A percentile compares a stretch with the other conserved stretches of the same genome.
phyloP scores from a whole-genome alignment of 1,284 basidiomycete species.

The Puccinia polysora region DNA sequence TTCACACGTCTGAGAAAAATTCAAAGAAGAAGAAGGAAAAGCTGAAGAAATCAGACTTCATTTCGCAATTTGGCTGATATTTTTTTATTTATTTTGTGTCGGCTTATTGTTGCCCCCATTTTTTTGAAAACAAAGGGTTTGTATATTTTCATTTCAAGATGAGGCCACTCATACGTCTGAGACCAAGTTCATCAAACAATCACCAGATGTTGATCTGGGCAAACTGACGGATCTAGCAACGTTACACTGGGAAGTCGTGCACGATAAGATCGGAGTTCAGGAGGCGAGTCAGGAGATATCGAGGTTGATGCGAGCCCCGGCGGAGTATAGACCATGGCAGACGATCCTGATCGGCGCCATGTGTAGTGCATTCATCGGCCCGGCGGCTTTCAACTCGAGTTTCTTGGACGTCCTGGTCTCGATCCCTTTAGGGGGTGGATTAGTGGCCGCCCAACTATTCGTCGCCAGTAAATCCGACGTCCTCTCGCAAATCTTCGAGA shows the following conservation, averaged over 20 bases:
- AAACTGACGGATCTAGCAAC: constrained; percentile 69
- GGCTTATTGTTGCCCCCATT: neutral
- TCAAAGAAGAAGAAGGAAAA: no score
- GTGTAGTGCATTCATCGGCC: constrained; percentile 69
- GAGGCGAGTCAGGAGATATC: constrained; percentile 72
- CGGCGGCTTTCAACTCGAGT: constrained; percentile 66
- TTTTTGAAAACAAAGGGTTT: constrained; percentile 10
- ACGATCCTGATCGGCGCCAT: constrained; percentile 72
- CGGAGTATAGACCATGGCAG: constrained; percentile 62
- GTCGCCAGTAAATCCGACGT: constrained; percentile 72
- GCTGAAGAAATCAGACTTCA: no score
- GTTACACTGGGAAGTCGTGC: constrained; percentile 82
- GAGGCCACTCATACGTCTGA: constrained; percentile 74
- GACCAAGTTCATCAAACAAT: constrained; percentile 65
- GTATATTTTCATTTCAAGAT: constrained; percentile 67
- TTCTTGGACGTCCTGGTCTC: constrained; percentile 73
- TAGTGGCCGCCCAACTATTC: constrained; percentile 67
- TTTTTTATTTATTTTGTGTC: neutral
- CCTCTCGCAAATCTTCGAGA: constrained; percentile 82
- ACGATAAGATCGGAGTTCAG: constrained; percentile 75
- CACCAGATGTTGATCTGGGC: constrained; percentile 67
- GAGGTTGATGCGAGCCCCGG: constrained; percentile 64
- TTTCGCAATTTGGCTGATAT: neutral
- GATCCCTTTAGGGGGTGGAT: constrained; percentile 73
- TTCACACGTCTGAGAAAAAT: neutral